A percentile compares a stretch with the other conserved stretches of the same genome.
Conservation (phyloP, 345 rosid species). For the Eucalyptus regnans region DNA sequence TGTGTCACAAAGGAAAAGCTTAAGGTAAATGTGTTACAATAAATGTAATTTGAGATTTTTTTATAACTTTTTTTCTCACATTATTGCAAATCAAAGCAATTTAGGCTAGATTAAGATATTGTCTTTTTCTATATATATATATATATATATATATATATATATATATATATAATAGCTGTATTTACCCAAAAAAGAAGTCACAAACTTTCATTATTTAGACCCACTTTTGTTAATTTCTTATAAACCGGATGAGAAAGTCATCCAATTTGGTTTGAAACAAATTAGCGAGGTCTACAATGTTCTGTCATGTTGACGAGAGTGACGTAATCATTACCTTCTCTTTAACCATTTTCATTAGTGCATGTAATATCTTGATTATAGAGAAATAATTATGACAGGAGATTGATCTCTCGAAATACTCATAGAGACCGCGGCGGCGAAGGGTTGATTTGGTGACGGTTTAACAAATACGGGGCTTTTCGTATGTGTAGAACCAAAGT, state of each 20-base stretch:
- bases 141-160: no score
- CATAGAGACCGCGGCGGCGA: rapidly evolving
- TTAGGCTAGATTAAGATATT: background rate
- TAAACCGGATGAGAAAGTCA: background rate
- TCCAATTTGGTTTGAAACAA: background rate
- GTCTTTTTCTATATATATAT: no score
- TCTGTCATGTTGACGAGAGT: rapidly evolving
- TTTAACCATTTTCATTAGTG: rapidly evolving
- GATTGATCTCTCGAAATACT: background rate
- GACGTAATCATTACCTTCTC: rapidly evolving
- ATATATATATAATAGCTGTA: no score
- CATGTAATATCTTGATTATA: background rate
- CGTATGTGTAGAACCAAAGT: background rate
- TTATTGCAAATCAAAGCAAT: background rate
- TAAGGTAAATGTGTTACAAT: no score
- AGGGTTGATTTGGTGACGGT: background rate
- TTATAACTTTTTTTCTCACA: no score
- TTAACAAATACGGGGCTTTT: background rate
- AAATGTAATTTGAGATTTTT: no score
- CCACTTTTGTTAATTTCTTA: background rate
- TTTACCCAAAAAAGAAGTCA: background rate
- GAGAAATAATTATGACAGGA: rapidly evolving
- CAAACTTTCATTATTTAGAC: background rate
- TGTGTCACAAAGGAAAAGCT: no score
- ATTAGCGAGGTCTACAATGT: background rate